Base-by-base conservation (phyloP, 495 filamentous ascomycete genomes). In the Barbatosphaeria neglecta region DNA sequence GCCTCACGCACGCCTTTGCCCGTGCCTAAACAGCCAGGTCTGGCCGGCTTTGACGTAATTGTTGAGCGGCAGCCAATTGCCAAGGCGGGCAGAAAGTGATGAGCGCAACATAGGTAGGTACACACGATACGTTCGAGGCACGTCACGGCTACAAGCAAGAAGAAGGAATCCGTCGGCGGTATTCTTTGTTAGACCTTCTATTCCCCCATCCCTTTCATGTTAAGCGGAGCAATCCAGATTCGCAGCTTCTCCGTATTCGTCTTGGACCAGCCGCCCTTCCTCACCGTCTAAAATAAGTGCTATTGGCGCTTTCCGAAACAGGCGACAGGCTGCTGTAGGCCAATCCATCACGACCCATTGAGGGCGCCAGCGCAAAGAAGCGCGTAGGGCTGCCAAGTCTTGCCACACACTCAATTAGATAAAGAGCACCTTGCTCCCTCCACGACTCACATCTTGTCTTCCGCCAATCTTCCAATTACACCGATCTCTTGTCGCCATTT, bases 281-380 rank as follows among this genome's bases (percentile, higher is more conserved):
- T n/a, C n/a, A n/a, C n/a, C n/a, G n/a, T 9, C 40, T 25, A 22
- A 42, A 42, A 42, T 42, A 42, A 42, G 15, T n/a, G 22, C 20
- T 35, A n/a, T n/a, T n/a, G 13, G 45, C 45, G 45, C 45, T 16
- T 41, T 35, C 37, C 35, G 45, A 47, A 47, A 47, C 45, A 35
- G 28, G 37, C 45, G 45, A 41, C 23, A 10, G 38, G 17, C 35
- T 16, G 13, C 16, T 19, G 38, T 39, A 47, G 22, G 33, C 38
- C 44, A 49, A 45, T 45, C 38, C 20, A 19, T 40, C 13, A 25
- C 44, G 46, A 45, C 43, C 38, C 20, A 19, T 40, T 18, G 38
- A 18, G 20, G 6, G n/a, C 16, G 15, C 33, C 16, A 9, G 6
- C 15, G 31, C 31, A 3, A n/a, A 35, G 31, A 35, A 35, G 31